Conservation (phyloP, 2,329 filamentous ascomycete genomes). For the Biscogniauxia mediterranea region DNA sequence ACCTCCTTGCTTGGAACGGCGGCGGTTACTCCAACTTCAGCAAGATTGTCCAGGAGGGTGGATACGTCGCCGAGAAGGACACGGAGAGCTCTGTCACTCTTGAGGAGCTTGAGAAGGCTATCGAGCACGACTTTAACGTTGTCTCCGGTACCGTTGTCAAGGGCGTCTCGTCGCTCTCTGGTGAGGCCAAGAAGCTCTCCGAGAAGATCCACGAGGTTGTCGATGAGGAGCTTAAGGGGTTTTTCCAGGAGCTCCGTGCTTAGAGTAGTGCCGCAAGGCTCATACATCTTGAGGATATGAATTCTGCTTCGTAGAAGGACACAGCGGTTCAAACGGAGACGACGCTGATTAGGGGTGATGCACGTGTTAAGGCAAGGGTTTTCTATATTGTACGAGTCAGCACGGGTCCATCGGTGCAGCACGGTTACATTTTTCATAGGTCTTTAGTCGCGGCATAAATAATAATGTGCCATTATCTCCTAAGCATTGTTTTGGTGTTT, state of each 20-base stretch:
- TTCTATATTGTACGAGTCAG: slow-evolving; percentile 24
- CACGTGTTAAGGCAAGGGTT: slow-evolving; percentile 9
- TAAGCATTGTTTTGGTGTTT: slow-evolving; percentile 4
- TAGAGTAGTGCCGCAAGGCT: slow-evolving; percentile 28
- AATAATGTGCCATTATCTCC: slow-evolving; percentile 2
- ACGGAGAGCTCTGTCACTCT: slow-evolving; percentile 44
- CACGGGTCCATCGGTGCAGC: slow-evolving; percentile 20
- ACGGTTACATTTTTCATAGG: slow-evolving; percentile 23
- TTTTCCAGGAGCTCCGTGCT: slow-evolving; percentile 51
- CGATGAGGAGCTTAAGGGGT: slow-evolving; percentile 59
- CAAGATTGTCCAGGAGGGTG: slow-evolving; percentile 71
- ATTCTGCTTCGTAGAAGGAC: slow-evolving; percentile 8
- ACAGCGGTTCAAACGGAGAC: slow-evolving; percentile 10
- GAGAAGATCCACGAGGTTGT: slow-evolving; percentile 63
- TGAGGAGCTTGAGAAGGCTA: slow-evolving; percentile 59
- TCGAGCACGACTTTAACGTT: slow-evolving; percentile 60
- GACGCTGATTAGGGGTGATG: slow-evolving; percentile 3
- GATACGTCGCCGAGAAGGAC: slow-evolving; percentile 57
- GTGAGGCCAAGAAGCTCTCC: slow-evolving; percentile 60
- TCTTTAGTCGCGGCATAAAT: slow-evolving; percentile 21
- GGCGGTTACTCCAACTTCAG: slow-evolving; percentile 91
- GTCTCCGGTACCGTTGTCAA: slow-evolving; percentile 57
- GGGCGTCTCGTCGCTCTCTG: slow-evolving; percentile 50
- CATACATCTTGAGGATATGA: slow-evolving; percentile 13
- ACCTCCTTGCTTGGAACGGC: slow-evolving; percentile 98